Conservation (phyloP, 2,329 filamentous ascomycete species). For the Cadophora malorum region DNA sequence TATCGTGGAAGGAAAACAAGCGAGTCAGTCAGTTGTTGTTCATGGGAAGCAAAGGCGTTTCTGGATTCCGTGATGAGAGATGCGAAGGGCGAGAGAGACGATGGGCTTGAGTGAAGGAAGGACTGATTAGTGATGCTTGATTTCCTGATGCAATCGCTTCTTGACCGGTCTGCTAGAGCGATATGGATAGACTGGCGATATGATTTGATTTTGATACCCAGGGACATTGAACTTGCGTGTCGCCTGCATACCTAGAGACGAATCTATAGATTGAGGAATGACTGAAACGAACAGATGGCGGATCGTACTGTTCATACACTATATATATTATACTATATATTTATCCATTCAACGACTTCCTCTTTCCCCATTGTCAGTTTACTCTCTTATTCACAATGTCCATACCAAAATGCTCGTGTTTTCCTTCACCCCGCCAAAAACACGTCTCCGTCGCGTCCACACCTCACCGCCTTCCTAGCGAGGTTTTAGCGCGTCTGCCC, state of each 20-base stretch:
- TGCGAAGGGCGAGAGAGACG: background rate
- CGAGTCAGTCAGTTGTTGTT: constrained; percentile 2
- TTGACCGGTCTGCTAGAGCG: constrained; percentile 7
- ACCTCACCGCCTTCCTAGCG: background rate
- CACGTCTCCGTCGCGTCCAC: background rate
- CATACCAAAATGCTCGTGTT: background rate
- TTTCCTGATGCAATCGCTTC: constrained; percentile 1
- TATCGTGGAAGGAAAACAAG: background rate
- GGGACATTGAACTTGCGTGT: constrained; percentile 22
- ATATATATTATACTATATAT: background rate
- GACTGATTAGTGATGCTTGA: constrained; percentile 15
- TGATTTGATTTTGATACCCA: constrained; percentile 25
- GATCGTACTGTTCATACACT: background rate
- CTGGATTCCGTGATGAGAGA: constrained; percentile 5
- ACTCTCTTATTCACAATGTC: background rate
- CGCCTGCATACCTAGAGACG: constrained; percentile 21
- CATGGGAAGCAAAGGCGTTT: constrained; percentile 7
- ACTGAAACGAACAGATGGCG: constrained; percentile 9
- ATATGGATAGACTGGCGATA: background rate
- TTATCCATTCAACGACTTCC: background rate
- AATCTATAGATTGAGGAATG: constrained; percentile 4
- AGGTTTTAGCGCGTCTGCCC: constrained; percentile 12
- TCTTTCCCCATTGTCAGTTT: background rate
- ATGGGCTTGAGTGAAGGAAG: background rate
- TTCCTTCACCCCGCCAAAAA: background rate